Evolutionary conservation across 169 alveolate species (phyloP).

Genomic region (Nephromyces sp.): DNA sequence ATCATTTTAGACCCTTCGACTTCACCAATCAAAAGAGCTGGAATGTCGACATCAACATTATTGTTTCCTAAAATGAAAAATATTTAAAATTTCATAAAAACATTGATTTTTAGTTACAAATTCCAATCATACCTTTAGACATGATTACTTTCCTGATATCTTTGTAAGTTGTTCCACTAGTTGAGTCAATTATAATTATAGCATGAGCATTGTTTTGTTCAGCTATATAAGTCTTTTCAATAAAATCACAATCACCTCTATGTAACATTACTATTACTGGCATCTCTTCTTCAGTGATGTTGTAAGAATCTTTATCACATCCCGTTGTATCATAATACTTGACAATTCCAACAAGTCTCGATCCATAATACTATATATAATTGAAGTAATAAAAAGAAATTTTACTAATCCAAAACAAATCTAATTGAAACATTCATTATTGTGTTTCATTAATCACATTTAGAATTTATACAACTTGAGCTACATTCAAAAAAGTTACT

Average conservation of each 20-base stretch:
- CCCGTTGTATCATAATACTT: constrained; percentile 4
- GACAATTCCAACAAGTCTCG: background rate
- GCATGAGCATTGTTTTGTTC: constrained; percentile 12
- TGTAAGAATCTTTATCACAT: background rate
- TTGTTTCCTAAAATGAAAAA: too few species aligned
- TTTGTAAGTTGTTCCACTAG: background rate
- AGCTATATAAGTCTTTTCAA: constrained; percentile 1
- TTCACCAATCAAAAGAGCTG: constrained; percentile 14
- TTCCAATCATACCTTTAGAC: constrained; percentile 4
- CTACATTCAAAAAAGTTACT: background rate
- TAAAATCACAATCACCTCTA: constrained; percentile 12
- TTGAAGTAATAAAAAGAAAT: background rate
- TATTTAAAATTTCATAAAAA: too few species aligned
- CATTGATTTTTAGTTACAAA: too few species aligned
- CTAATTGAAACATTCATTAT: background rate
- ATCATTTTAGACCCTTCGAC: background rate
- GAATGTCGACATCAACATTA: background rate
- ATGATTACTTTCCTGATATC: constrained; percentile 4
- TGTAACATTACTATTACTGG: constrained; percentile 9
- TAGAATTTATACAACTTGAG: background rate
- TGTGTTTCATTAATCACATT: too few species aligned
- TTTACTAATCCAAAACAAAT: background rate
- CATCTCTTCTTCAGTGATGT: background rate
- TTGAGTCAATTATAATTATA: constrained; percentile 8
- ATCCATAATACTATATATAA: constrained; percentile 3